Conservation (phyloP, 2,329 filamentous ascomycete genomes). For the Fusarium sp. region DNA sequence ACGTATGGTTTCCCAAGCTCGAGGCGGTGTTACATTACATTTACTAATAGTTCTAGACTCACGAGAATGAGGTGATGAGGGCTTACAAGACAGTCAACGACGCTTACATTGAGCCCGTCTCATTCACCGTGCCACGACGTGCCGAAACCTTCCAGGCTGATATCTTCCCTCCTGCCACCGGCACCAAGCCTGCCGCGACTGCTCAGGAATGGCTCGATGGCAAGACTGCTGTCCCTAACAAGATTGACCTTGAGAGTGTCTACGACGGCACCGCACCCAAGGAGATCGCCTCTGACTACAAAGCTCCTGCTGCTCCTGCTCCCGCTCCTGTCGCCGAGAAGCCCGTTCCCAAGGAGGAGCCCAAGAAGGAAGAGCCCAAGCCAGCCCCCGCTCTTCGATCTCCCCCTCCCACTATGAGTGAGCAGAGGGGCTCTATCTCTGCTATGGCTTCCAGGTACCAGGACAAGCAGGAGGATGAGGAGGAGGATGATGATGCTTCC, state of each 20-base stretch:
- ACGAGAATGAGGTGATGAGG: conserved; percentile 96
- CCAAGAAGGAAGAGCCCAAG: conserved; percentile 67
- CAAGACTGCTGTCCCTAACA: conserved; percentile 84
- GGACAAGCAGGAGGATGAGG: conserved; percentile 74
- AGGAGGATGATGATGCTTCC: conserved; percentile 74
- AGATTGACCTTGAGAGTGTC: conserved; percentile 92
- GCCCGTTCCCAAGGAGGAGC: conserved; percentile 49
- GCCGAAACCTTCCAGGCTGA: conserved; percentile 97
- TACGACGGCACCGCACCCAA: conserved; percentile 86
- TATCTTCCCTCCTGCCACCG: conserved; percentile 89
- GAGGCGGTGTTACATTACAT: conserved; percentile 7
- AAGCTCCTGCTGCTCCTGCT: conserved; percentile 62
- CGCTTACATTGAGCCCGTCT: conserved; percentile 92
- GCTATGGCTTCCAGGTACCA: conserved; percentile 88
- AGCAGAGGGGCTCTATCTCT: conserved; percentile 89
- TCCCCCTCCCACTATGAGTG: conserved; percentile 76
- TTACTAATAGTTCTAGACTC: conserved; percentile 65
- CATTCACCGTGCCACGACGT: conserved; percentile 94
- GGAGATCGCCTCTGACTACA: conserved; percentile 78
- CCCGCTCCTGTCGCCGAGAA: conserved; percentile 56
- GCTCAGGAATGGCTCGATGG: conserved; percentile 87
- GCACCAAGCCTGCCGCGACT: conserved; percentile 82
- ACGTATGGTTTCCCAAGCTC: conserved; percentile 63
- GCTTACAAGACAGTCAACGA: conserved; percentile 98
- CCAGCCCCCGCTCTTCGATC: conserved; percentile 56